Conservation (phyloP, 2,329 filamentous ascomycete genomes). For the Beauveria pseudobassiana region DNA sequence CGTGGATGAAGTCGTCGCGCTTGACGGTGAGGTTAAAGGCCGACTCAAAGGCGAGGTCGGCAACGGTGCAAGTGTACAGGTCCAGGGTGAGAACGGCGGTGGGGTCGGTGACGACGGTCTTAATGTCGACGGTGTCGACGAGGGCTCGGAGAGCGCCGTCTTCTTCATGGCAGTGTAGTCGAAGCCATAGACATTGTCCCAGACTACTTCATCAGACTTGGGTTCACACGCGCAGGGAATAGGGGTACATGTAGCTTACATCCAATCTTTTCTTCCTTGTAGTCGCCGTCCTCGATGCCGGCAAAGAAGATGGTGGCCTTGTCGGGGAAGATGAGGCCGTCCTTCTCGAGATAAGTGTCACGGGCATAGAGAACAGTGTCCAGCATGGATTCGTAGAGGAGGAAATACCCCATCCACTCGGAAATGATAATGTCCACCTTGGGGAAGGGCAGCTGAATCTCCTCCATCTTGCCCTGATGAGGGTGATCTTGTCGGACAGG, state of each 20-base stretch:
- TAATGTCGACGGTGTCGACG: constrained; percentile 95
- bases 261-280: constrained; percentile 99
- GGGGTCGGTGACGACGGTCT: constrained; percentile 93
- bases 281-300: constrained; percentile 96
- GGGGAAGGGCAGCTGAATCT: constrained; percentile 84
- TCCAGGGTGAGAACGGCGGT: constrained; percentile 79
- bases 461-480: constrained; percentile 99
- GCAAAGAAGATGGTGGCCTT: constrained; percentile 97
- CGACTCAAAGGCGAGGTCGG: constrained; percentile 75
- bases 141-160: constrained; percentile 92
- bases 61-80: constrained; percentile 79
- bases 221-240: not conserved
- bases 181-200: constrained; percentile 99
- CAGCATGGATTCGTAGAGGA: constrained; percentile 98
- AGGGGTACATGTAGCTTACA: constrained; percentile 51
- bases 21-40: constrained; percentile 70
- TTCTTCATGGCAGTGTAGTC: constrained; percentile 91
- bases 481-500: constrained; percentile 90
- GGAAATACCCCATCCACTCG: constrained; percentile 99
- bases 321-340: constrained; percentile 94
- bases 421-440: constrained; percentile 99
- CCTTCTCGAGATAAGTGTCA: constrained; percentile 80
- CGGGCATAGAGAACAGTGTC: constrained; percentile 96
- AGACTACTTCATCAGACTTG: constrained; percentile 53
- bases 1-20: constrained; percentile 92